phyloP scores from a whole-genome alignment of 2,329 filamentous ascomycete species.

The Epichloe bromicola region DNA sequence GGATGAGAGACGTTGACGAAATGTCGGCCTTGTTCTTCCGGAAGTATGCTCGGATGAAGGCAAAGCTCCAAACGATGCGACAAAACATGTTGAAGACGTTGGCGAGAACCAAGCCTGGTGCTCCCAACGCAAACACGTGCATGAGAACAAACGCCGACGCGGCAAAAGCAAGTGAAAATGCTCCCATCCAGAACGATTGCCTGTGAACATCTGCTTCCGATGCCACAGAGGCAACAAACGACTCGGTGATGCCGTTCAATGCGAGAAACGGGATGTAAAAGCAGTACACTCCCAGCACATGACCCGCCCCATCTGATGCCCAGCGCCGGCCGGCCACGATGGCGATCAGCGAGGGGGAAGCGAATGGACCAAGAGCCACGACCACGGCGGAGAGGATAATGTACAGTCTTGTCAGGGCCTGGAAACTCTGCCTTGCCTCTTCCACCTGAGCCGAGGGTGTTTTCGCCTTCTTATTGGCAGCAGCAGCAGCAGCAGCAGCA shows the following conservation, averaged over 20 bases:
- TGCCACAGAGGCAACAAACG: slow-evolving; percentile 83
- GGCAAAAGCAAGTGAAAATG: slow-evolving; percentile 67
- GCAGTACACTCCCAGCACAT: slow-evolving; percentile 68
- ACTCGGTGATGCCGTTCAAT: slow-evolving; percentile 81
- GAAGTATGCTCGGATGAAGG: slow-evolving; percentile 60
- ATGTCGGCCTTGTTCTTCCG: slow-evolving; percentile 24
- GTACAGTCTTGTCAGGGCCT: slow-evolving; percentile 59
- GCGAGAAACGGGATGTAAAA: slow-evolving; percentile 90
- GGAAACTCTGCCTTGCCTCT: slow-evolving; percentile 40
- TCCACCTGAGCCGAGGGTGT: slow-evolving; percentile 17
- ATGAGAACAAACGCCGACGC: slow-evolving; percentile 64
- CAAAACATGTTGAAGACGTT: slow-evolving; percentile 85
- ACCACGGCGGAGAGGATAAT: slow-evolving; percentile 57
- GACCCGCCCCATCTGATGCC: slow-evolving; percentile 58
- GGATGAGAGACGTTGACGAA: slow-evolving; percentile 15
- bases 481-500: neutral
- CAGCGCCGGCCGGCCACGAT: slow-evolving; percentile 68
- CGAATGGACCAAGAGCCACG: slow-evolving; percentile 57
- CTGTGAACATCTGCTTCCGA: slow-evolving; percentile 57
- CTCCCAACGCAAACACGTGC: slow-evolving; percentile 54
- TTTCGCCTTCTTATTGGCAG: neutral
- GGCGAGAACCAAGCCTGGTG: slow-evolving; percentile 68
- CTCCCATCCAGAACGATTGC: slow-evolving; percentile 76
- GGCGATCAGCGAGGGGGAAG: slow-evolving; percentile 59
- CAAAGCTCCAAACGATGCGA: slow-evolving; percentile 66